These are phyloP conservation scores for Leptographium flavum DNA, from an alignment of 2,329 filamentous ascomycete genomes.

Conservation along the genomic window DNA sequence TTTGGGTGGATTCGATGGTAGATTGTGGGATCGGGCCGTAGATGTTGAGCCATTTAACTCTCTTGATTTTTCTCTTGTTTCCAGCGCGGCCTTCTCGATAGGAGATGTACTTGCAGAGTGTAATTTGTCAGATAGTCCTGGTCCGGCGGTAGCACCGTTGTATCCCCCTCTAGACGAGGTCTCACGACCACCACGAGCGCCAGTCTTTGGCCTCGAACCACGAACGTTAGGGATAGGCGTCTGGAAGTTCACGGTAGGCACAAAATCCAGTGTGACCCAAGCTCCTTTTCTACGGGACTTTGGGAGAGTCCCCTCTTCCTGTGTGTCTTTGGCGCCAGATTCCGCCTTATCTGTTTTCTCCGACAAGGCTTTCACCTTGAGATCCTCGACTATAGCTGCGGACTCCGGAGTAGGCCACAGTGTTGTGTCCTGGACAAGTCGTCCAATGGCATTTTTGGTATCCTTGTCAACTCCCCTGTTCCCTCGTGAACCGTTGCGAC, in stretches of 20 bases:
- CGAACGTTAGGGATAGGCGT: slow-evolving; percentile 54
- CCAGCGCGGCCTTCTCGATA: slow-evolving; percentile 23
- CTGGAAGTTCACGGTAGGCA: slow-evolving; percentile 73
- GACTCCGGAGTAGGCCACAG: slow-evolving; percentile 87
- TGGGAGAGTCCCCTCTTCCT: slow-evolving; percentile 34
- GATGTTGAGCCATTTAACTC: slow-evolving; percentile 17
- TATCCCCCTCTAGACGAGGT: slow-evolving; percentile 16
- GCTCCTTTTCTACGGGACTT: slow-evolving; percentile 58
- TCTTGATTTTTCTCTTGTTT: slow-evolving; percentile 19
- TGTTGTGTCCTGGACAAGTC: slow-evolving; percentile 47
- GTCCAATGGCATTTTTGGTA: slow-evolving; percentile 14
- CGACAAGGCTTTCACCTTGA: slow-evolving; percentile 48
- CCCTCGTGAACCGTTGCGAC: slow-evolving; percentile 29
- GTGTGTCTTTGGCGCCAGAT: slow-evolving; percentile 48
- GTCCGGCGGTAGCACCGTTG: slow-evolving; percentile 8
- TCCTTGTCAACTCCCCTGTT: slow-evolving; percentile 30
- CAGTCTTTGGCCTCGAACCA: slow-evolving; percentile 34
- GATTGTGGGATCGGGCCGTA: slow-evolving; percentile 21
- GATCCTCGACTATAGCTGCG: slow-evolving; percentile 52
- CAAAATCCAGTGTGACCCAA: slow-evolving; percentile 74
- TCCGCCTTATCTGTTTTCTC: slow-evolving; percentile 37
- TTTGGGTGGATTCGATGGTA: slow-evolving; percentile 25
- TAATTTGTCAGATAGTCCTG: slow-evolving; percentile 12
- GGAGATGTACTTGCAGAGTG: slow-evolving; percentile 4
- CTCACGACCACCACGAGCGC: slow-evolving; percentile 29